Percentiles rank a stretch among this genome's conserved stretches.
phyloP scores from a whole-genome alignment of 1,284 basidiomycete species.

The Apiotrichum sp. region DNA sequence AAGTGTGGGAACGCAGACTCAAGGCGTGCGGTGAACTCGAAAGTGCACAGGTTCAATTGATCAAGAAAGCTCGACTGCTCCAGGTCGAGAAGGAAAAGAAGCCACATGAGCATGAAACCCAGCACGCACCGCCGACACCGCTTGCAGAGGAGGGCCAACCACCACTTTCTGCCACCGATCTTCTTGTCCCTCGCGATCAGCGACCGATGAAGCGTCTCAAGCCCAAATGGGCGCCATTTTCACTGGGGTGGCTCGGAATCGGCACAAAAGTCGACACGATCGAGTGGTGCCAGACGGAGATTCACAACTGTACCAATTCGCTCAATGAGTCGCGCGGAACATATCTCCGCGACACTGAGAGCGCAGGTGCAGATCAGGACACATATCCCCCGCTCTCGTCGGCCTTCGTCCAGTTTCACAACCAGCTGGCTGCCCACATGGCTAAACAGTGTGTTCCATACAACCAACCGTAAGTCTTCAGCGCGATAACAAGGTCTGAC shows the following conservation, averaged over 20 bases:
- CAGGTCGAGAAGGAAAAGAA: not conserved
- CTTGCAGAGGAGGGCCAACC: conserved; percentile 16
- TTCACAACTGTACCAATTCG: conserved; percentile 28
- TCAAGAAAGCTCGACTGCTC: conserved; percentile 49
- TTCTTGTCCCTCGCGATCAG: conserved; percentile 60
- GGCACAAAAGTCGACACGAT: conserved; percentile 82
- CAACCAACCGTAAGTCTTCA: conserved; percentile 55
- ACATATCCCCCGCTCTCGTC: conserved; percentile 64
- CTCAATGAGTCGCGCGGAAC: conserved; percentile 42
- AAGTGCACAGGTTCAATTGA: conserved; percentile 56
- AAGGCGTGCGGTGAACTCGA: conserved; percentile 61
- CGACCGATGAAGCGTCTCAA: conserved; percentile 74
- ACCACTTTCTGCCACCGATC: conserved; percentile 43
- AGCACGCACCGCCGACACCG: conserved; percentile 12
- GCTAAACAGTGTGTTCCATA: conserved; percentile 66
- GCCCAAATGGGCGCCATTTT: conserved; percentile 56
- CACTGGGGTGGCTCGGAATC: conserved; percentile 57
- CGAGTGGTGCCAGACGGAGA: conserved; percentile 62
- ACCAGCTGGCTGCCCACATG: conserved; percentile 61
- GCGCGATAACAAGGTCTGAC: not conserved
- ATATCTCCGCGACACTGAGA: conserved; percentile 47
- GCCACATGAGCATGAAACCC: not conserved
- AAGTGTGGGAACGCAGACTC: conserved; percentile 56
- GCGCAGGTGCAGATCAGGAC: conserved; percentile 35
- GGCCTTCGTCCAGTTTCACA: conserved; percentile 88